Percentiles rank a stretch among this genome's conserved stretches.
Evolutionary conservation across 768 basidiomycete genomes (phyloP).

Genomic region (Serendipita sp.): DNA sequence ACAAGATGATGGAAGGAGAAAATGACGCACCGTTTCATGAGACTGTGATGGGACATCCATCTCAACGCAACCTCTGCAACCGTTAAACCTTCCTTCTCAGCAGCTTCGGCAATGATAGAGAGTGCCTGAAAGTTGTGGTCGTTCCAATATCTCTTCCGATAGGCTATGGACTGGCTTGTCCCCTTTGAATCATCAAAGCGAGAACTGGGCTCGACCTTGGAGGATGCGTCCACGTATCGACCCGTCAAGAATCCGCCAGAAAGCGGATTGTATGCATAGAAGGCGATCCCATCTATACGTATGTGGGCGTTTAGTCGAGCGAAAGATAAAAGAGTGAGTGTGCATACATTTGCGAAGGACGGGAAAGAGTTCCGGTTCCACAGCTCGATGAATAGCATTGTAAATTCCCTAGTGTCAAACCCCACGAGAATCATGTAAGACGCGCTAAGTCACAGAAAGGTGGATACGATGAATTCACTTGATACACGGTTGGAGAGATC

Average conservation of each 20-base stretch:
- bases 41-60: constrained; percentile 36
- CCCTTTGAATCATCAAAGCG: constrained; percentile 43
- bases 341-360: constrained; percentile 24
- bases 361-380: constrained; percentile 29
- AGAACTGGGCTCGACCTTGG: constrained; percentile 31
- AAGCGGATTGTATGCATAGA: constrained; percentile 15
- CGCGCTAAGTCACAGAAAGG: neutral
- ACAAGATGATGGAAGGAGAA: no score
- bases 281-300: neutral
- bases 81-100: constrained; percentile 24
- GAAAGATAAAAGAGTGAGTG: neutral
- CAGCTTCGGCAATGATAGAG: constrained; percentile 27
- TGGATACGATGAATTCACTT: constrained; percentile 16
- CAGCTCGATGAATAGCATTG: constrained; percentile 28
- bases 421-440: no score
- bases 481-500: constrained; percentile 35
- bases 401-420: constrained; percentile 22
- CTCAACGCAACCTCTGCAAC: constrained; percentile 26
- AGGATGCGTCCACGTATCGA: constrained; percentile 18
- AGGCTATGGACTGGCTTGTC: constrained; percentile 29
- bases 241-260: constrained; percentile 30
- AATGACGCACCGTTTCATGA: constrained; percentile 22
- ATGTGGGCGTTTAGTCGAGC: neutral
- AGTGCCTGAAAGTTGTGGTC: constrained; percentile 37
- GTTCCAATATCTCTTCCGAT: constrained; percentile 38